Evolutionary conservation across 306 rosid species (phyloP), one percentile per base, ranked within the genome.

Genomic region (Luffa acutangula): DNA sequence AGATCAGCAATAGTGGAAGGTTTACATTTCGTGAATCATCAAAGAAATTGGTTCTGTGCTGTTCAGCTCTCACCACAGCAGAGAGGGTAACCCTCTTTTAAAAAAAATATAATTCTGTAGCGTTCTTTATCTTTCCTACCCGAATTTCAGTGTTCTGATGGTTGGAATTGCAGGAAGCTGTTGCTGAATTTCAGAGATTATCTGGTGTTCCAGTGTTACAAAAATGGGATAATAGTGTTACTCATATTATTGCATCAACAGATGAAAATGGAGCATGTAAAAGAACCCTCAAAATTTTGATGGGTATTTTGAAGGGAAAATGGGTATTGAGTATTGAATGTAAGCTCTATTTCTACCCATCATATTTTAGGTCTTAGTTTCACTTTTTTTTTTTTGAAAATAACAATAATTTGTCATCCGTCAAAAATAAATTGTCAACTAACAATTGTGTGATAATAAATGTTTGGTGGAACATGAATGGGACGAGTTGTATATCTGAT

Each of bases 271-370:
- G 91, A 60, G 97, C 97, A 80, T 93, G 97, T 83, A 91, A 49
- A 89, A 90, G 99, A 84, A 95, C 99, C 81, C 92, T 95, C 79
- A 95, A 95, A 90, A 92, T 90, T 73, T 84, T 95, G 85, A 12
- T 90, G 91, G 99, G 93, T 79, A 93, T 93, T 79, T 86, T 95
- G 85, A 91, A 90, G 83, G 99, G 99, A 77, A 95, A 89, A 85
- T 95, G 99, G 99, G 87, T 95, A 84, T 84, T 95, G 74, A 87
- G 79, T 63, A 80, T 89, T 81, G 90, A 81, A 54, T 95, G 99
- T 93, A 81, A 87, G 92, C 76, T 77, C 59, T 77, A 9, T 39
- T 77, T 9, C 70, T 72, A 66, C 57, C 56, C 3, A 52, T n/a
- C 73, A 57, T 33, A 65, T 37, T 81, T 77, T 69, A 49, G 41